phyloP scores from a whole-genome alignment of 2,329 filamentous ascomycete genomes.

The Colletotrichum spaethianum region DNA sequence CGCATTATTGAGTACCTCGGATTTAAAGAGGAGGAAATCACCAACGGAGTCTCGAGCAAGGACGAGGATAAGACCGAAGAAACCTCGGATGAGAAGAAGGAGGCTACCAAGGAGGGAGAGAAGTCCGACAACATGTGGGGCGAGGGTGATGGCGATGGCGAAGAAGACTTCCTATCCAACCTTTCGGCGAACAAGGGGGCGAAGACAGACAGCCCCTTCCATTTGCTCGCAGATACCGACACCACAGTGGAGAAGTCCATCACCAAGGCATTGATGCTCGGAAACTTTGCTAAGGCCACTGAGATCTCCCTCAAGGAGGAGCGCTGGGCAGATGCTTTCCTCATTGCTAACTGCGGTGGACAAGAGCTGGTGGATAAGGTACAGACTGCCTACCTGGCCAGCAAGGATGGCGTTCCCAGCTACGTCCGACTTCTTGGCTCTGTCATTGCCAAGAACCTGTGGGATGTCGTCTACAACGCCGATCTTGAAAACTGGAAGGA shows the following conservation, averaged over 20 bases:
- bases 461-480: constrained; percentile 98
- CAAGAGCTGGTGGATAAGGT: constrained; percentile 95
- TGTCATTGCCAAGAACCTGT: constrained; percentile 95
- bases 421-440: constrained; percentile 92
- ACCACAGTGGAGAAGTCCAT: constrained; percentile 87
- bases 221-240: constrained; percentile 88
- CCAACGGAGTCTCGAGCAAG: constrained; percentile 62
- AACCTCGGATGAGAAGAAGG: constrained; percentile 48
- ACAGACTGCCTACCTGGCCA: constrained; percentile 89
- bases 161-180: constrained; percentile 86
- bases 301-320: constrained; percentile 91
- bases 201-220: constrained; percentile 95
- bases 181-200: constrained; percentile 90
- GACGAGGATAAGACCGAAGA: constrained; percentile 50
- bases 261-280: constrained; percentile 89
- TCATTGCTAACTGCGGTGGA: constrained; percentile 97
- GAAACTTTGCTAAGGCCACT: constrained; percentile 90
- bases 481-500: constrained; percentile 96
- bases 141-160: constrained; percentile 74
- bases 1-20: constrained; percentile 91
- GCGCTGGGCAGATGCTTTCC: constrained; percentile 94
- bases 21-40: constrained; percentile 76
- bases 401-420: constrained; percentile 86
- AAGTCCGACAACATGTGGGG: constrained; percentile 83
- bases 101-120: constrained; percentile 54